Evolutionary conservation across 73 alveolate species (phyloP), one percentile per base, ranked within the genome.

Genomic region (Paramecium pentaurelia): DNA sequence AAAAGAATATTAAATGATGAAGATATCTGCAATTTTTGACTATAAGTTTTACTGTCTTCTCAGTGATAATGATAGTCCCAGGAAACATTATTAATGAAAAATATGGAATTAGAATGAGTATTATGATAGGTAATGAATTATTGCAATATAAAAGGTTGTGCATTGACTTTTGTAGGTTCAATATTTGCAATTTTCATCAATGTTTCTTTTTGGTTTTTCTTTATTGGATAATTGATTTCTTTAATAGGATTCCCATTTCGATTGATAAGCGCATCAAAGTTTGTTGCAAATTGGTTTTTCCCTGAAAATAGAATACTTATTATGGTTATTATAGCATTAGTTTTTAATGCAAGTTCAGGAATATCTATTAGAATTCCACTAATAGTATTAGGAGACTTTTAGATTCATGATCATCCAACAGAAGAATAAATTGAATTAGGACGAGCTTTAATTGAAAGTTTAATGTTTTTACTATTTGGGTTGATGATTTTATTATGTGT

Each of bases 191-290:
- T 80, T 38, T 45, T 80, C 34, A 49, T 80, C 0, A 80, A 80
- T 80, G 91, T 42, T 32, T 80, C 91, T 38, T 80, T 80, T 80
- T 80, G 91, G 91, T 80, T 80, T 47, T 80, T 80, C 58, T 80
- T 80, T 14, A 18, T 80, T 42, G 91, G 91, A 40, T 80, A 80
- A 80, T 47, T 80, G 58, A 32, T 80, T 3, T 80, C 91, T 18
- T 42, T 80, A 12, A 12, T 80, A 8, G 91, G 91, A 80, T 80
- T 80, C 28, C 91, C 91, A 80, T 80, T 80, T 28, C 7, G 91
- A 44, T 80, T 80, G 47, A 80, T 80, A 20, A 32, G 64, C 22
- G 73, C 91, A 18, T 80, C 91, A 5, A 80, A 80, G n/a, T 80
- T 80, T 80, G 91, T 80, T 18, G 91, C 91, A 3, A 80, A 80